Evolutionary conservation across 2,329 filamentous ascomycete genomes (phyloP).

Genomic region (Exserohilum rostratum): DNA sequence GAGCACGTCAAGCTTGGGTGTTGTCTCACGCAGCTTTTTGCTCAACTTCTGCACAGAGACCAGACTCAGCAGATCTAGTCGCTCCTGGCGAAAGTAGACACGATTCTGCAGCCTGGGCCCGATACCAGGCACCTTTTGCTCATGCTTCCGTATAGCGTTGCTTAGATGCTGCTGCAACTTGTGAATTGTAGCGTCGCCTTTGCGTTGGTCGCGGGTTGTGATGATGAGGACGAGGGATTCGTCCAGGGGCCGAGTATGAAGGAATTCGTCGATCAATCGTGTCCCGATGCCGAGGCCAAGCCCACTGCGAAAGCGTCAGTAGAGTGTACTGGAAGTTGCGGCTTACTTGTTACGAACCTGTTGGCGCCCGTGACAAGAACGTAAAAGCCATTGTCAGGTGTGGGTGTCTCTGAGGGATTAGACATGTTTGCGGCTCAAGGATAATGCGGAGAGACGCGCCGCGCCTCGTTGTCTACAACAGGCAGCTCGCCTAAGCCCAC

Average conservation of each 20-base stretch:
- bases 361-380: slow-evolving; percentile 85
- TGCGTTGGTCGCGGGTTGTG: slow-evolving; percentile 77
- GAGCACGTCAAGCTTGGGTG: slow-evolving; percentile 77
- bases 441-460: not conserved
- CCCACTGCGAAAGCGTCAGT: slow-evolving; percentile 66
- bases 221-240: slow-evolving; percentile 79
- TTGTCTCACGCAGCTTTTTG: slow-evolving; percentile 57
- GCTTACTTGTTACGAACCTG: slow-evolving; percentile 61
- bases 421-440: slow-evolving; percentile 21
- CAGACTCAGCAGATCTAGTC: slow-evolving; percentile 63
- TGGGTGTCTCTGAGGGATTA: slow-evolving; percentile 25
- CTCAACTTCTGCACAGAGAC: slow-evolving; percentile 62
- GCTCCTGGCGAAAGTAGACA: slow-evolving; percentile 62
- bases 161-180: slow-evolving; percentile 68
- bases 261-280: slow-evolving; percentile 89
- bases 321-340: not conserved
- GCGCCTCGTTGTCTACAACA: not conserved
- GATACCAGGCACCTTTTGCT: slow-evolving; percentile 46
- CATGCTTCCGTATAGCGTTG: slow-evolving; percentile 49
- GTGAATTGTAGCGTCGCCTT: slow-evolving; percentile 74
- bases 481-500: not conserved
- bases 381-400: slow-evolving; percentile 50
- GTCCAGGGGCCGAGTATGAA: slow-evolving; percentile 67
- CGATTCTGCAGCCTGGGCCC: slow-evolving; percentile 49
- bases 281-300: slow-evolving; percentile 84